Conservation (phyloP, 78 protist genomes). For the Emiliania huxleyi region DNA sequence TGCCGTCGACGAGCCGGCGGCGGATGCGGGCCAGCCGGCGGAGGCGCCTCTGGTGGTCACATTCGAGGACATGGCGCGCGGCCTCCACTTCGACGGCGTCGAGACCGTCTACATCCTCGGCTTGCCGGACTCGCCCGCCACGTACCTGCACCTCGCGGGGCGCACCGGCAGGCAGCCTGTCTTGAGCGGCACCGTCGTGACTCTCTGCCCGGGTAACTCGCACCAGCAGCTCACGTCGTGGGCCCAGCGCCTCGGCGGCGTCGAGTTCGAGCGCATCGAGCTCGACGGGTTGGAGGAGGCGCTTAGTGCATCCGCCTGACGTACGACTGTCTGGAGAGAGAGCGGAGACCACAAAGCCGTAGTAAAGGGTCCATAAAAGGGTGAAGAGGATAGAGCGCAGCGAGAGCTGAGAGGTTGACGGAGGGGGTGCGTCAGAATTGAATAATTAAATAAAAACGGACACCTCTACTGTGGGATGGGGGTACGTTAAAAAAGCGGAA, state of each 20-base stretch:
- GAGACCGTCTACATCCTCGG: background rate
- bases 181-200: background rate
- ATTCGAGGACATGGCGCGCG: conserved; percentile 10
- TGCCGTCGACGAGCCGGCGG: background rate
- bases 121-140: background rate
- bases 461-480: too few relatives aligned
- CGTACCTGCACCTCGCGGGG: conserved; percentile 18
- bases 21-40: background rate
- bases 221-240: background rate
- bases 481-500: too few relatives aligned
- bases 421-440: too few relatives aligned
- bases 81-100: conserved; percentile 1
- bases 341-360: too few relatives aligned
- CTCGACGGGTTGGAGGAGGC: background rate
- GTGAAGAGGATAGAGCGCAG: too few relatives aligned
- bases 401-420: too few relatives aligned
- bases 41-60: background rate
- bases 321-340: too few relatives aligned
- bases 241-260: background rate
- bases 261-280: background rate
- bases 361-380: too few relatives aligned
- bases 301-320: too few relatives aligned
- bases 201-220: background rate
- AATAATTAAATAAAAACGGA: too few relatives aligned
- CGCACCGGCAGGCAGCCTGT: background rate